phyloP scores from a whole-genome alignment of 2,329 filamentous ascomycete species.

The Fusarium liriodendri region DNA sequence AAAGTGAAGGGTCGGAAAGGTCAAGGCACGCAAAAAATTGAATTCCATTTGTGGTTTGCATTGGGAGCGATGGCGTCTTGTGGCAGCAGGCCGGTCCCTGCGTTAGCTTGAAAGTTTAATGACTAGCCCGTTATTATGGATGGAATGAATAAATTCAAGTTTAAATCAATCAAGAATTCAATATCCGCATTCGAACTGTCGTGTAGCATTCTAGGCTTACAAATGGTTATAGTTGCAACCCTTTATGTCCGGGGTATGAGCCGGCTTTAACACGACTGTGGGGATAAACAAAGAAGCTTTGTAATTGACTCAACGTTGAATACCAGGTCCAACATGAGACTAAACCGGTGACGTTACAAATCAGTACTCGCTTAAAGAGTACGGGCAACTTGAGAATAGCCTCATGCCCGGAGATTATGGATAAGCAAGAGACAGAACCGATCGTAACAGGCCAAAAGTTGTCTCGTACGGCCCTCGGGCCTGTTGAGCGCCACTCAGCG shows the following conservation, averaged over 20 bases:
- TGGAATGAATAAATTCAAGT: slow-evolving; percentile 10
- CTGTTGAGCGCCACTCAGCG: slow-evolving; percentile 29
- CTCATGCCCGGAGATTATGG: slow-evolving; percentile 3
- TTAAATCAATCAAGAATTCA: neutral
- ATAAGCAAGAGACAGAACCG: slow-evolving; percentile 8
- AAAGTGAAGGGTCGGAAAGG: neutral
- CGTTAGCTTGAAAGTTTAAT: slow-evolving; percentile 30
- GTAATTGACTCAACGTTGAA: neutral
- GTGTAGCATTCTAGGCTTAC: neutral
- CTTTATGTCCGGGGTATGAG: neutral
- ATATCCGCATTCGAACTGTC: neutral
- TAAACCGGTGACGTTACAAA: slow-evolving; percentile 11
- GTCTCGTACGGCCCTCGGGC: neutral
- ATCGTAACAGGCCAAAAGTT: neutral
- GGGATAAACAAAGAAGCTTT: neutral
- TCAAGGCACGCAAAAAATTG: neutral
- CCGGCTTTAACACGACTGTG: neutral
- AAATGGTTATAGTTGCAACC: neutral
- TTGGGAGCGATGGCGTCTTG: slow-evolving; percentile 36
- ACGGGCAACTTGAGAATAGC: neutral
- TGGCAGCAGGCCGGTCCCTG: slow-evolving; percentile 9
- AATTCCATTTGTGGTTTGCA: slow-evolving; percentile 15
- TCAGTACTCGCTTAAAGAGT: neutral
- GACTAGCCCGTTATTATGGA: neutral
- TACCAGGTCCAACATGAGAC: neutral